Evolutionary conservation across 768 basidiomycete species (phyloP), one percentile per base, ranked within the genome.

Genomic region (Hericium erinaceus): DNA sequence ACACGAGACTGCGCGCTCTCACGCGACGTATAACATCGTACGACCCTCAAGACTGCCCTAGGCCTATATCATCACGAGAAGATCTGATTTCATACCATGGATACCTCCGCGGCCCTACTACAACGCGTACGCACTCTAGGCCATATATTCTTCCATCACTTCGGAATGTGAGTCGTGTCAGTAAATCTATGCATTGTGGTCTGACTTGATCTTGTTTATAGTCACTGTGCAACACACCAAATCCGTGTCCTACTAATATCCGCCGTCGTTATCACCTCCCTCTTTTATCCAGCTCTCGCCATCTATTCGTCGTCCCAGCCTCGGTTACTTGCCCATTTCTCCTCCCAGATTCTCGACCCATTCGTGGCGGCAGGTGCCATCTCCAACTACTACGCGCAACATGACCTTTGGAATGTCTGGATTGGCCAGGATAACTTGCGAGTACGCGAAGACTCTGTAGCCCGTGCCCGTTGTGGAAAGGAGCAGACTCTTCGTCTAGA

Each of bases 161-260:
- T 92, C 66, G 89, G 89, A 72, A 75, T 92, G 89, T 91, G 72
- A 67, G 89, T 82, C 33, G 33, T 33, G 9, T 33, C 33, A 8
- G 33, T 8, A 8, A 33, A 33, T 33, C 9, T 10, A 33, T 10
- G 33, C 33, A 33, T 33, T 33, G 33, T 33, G 33, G 2, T 33
- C 8, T 33, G 33, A 33, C 33, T 33, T 33, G 1, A 33, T 33
- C 6, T 33, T 8, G 1, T 33, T 10, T 0, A 7, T 64, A 93
- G 91, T 58, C 91, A 93, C 67, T 92, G 91, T 65, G 89, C 92
- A 60, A 90, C 87, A 1, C 90, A 93, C 70, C 92, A 93, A 71
- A 90, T 91, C 56, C 84, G 90, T 55, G 83, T 94, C 52, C 90
- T 95, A 68, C 80, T 95, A 63, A 84, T 92, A 60, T 93, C 89